Evolutionary conservation across 768 basidiomycete genomes (phyloP).

Genomic region (Cystofilobasidium macerans): DNA sequence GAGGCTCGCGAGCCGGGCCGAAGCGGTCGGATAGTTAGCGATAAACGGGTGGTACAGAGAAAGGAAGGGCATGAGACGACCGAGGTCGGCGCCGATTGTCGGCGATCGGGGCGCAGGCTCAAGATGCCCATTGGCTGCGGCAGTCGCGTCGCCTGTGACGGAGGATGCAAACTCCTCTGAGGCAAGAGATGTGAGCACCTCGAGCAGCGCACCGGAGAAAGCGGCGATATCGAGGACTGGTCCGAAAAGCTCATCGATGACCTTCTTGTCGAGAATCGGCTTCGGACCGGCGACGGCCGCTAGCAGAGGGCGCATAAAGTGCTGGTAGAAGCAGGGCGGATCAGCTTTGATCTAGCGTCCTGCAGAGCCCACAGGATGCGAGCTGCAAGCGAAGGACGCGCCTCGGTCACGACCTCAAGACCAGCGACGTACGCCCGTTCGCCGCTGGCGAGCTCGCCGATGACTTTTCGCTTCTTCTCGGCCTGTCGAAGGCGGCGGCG

Average conservation of each 20-base stretch:
- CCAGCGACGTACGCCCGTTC: slow-evolving; percentile 72
- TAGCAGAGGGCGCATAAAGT: slow-evolving; percentile 72
- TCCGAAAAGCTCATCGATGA: slow-evolving; percentile 65
- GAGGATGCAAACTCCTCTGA: background rate
- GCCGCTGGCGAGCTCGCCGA: slow-evolving; percentile 71
- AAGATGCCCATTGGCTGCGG: background rate
- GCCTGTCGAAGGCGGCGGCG: no score
- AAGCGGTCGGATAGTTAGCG: slow-evolving; percentile 59
- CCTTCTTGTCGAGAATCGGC: slow-evolving; percentile 57
- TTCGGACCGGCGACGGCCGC: slow-evolving; percentile 54
- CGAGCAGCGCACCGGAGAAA: slow-evolving; percentile 14
- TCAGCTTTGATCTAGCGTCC: background rate
- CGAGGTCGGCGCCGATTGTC: background rate
- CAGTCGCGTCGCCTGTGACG: no score
- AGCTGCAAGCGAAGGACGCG: slow-evolving; percentile 44
- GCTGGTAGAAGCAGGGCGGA: slow-evolving; percentile 41
- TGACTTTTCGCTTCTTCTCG: slow-evolving; percentile 54
- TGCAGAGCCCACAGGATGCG: no score
- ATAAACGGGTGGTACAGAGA: slow-evolving; percentile 78
- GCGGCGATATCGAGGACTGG: slow-evolving; percentile 73
- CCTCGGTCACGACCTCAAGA: slow-evolving; percentile 69
- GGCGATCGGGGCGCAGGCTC: no score
- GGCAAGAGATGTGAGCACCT: slow-evolving; percentile 64
- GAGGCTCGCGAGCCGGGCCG: slow-evolving; percentile 51
- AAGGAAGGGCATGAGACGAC: slow-evolving; percentile 58